Evolutionary conservation across 2,329 filamentous ascomycete species (phyloP).

Genomic region (Colletotrichum theobromicola): DNA sequence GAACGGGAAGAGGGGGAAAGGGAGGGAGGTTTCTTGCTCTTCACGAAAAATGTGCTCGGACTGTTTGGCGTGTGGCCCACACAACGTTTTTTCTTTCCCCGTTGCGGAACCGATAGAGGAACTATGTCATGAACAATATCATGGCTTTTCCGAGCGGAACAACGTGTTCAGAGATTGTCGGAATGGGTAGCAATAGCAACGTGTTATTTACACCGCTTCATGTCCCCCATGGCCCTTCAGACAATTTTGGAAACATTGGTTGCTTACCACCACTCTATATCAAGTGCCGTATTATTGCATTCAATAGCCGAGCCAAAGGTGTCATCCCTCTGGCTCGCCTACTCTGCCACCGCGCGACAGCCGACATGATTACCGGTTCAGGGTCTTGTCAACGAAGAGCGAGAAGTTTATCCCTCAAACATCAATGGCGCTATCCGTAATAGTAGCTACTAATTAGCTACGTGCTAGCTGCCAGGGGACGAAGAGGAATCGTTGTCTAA

Average conservation of each 20-base stretch:
- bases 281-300: neutral
- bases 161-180: neutral
- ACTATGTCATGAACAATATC: neutral
- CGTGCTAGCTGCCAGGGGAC: neutral
- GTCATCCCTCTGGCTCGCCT: neutral
- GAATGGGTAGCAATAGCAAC: neutral
- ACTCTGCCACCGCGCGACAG: neutral
- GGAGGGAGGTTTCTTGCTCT: neutral
- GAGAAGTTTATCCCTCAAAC: neutral
- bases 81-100: neutral
- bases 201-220: neutral
- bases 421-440: too few species aligned
- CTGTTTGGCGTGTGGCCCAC: neutral
- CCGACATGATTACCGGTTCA: constrained; percentile 1
- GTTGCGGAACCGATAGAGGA: neutral
- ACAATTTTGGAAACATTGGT: neutral
- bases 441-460: neutral
- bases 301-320: neutral
- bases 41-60: neutral
- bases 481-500: neutral
- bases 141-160: neutral
- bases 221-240: neutral
- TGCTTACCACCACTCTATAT: neutral
- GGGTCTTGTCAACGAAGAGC: neutral
- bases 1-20: neutral